A percentile compares a stretch with the other conserved stretches of the same genome.
Conservation (phyloP, 306 rosid genomes). For the Phaseolus lunatus region DNA sequence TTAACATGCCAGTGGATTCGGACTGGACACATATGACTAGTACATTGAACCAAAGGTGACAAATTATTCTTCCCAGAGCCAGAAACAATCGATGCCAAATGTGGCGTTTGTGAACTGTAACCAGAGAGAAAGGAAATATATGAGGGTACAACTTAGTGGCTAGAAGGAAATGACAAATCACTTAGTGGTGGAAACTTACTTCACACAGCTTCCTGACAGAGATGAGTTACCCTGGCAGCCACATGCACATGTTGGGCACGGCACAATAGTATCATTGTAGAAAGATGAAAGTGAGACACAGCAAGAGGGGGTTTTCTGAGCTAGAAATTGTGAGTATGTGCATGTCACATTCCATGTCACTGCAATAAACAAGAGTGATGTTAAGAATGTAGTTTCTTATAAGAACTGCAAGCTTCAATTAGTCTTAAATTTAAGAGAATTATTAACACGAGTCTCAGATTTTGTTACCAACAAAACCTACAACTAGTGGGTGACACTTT, state of each 20-base stretch:
- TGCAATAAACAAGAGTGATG: slow-evolving; percentile 51
- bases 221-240: slow-evolving; percentile 69
- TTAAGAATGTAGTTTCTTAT: background rate
- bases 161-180: slow-evolving; percentile 19
- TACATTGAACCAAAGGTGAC: slow-evolving; percentile 81
- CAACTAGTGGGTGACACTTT: background rate
- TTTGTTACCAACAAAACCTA: slow-evolving; percentile 23
- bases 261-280: slow-evolving; percentile 76
- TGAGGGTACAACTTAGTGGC: background rate
- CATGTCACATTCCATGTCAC: slow-evolving; percentile 95
- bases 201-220: slow-evolving; percentile 64
- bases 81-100: slow-evolving; percentile 76
- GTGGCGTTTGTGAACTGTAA: slow-evolving; percentile 65
- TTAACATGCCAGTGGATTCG: slow-evolving; percentile 94
- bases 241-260: slow-evolving; percentile 82
- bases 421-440: background rate
- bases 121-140: slow-evolving; percentile 29
- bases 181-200: slow-evolving; percentile 55
- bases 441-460: background rate
- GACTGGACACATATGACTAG: slow-evolving; percentile 88
- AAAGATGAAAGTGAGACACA: slow-evolving; percentile 91
- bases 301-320: slow-evolving; percentile 78
- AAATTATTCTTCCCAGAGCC: slow-evolving; percentile 50
- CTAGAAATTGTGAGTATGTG: slow-evolving; percentile 87
- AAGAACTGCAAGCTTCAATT: background rate